Percentiles rank a stretch among this genome's conserved stretches.
phyloP scores from a whole-genome alignment of 768 basidiomycete species.

The Daedalea quercina region DNA sequence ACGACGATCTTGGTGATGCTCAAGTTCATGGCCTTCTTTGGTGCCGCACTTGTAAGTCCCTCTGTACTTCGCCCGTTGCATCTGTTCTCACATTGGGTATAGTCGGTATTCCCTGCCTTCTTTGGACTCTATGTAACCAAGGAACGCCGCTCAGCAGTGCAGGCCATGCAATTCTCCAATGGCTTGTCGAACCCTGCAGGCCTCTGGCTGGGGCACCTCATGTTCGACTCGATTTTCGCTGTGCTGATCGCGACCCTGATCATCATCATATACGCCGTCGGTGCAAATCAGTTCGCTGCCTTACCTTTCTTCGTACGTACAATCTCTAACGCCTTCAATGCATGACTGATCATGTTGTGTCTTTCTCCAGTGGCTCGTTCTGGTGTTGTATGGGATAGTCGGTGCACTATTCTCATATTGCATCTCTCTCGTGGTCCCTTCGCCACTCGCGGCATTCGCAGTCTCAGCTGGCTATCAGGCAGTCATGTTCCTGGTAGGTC shows the following conservation, averaged over 20 bases:
- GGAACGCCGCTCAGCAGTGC: conserved; percentile 65
- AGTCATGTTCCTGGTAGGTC: conserved; percentile 59
- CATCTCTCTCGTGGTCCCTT: conserved; percentile 50
- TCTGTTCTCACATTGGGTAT: background rate
- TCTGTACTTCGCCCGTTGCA: background rate
- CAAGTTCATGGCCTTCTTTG: conserved; percentile 74
- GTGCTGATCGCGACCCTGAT: conserved; percentile 58
- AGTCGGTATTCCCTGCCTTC: conserved; percentile 78
- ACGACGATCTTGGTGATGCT: conserved; percentile 53
- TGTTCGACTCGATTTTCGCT: conserved; percentile 62
- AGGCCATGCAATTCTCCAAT: conserved; percentile 80
- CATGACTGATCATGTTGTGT: background rate
- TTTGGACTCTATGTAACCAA: conserved; percentile 70
- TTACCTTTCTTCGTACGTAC: conserved; percentile 54
- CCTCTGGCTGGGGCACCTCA: conserved; percentile 73
- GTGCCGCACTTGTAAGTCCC: conserved; percentile 54
- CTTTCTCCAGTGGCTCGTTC: conserved; percentile 64
- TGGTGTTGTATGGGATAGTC: conserved; percentile 65
- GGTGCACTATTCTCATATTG: conserved; percentile 66
- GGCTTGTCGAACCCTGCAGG: conserved; percentile 64
- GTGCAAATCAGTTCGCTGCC: conserved; percentile 58
- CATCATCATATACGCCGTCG: conserved; percentile 50
- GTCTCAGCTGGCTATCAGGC: conserved; percentile 67
- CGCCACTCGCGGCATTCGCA: conserved; percentile 70
- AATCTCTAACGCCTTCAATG: conserved; percentile 3